Conservation (phyloP, 2,329 filamentous ascomycete genomes). For the Hymenoscyphus linearis region DNA sequence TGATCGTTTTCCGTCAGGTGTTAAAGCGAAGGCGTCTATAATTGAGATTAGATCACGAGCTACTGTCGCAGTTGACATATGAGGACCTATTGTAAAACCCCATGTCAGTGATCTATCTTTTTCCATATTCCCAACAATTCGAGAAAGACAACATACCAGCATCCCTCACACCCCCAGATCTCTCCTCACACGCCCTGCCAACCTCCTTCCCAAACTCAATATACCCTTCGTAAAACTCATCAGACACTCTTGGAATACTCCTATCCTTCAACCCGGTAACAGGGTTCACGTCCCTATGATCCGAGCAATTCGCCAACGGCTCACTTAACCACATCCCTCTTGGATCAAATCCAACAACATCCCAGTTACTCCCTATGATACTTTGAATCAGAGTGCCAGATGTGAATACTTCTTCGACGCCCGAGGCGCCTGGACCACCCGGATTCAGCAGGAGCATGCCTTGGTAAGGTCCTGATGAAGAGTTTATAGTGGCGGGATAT, state of each 20-base stretch:
- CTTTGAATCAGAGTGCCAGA: conserved; percentile 31
- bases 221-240: background rate
- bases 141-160: background rate
- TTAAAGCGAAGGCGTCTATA: background rate
- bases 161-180: background rate
- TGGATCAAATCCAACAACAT: conserved; percentile 42
- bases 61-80: background rate
- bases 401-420: conserved; percentile 28
- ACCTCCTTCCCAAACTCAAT: background rate
- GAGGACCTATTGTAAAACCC: background rate
- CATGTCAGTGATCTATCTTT: too few relatives aligned
- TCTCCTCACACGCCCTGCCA: background rate
- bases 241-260: background rate
- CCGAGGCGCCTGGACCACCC: conserved; percentile 41
- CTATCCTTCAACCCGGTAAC: background rate
- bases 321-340: conserved; percentile 44
- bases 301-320: conserved; percentile 43
- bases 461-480: conserved; percentile 11
- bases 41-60: background rate
- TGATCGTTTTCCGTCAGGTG: background rate
- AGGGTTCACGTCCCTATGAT: background rate
- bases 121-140: too few relatives aligned
- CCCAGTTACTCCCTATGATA: conserved; percentile 35
- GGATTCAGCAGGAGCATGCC: conserved; percentile 32
- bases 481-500: conserved; percentile 9